Base-by-base conservation (phyloP, 1,284 basidiomycete genomes). In the Puccinia triticina region DNA sequence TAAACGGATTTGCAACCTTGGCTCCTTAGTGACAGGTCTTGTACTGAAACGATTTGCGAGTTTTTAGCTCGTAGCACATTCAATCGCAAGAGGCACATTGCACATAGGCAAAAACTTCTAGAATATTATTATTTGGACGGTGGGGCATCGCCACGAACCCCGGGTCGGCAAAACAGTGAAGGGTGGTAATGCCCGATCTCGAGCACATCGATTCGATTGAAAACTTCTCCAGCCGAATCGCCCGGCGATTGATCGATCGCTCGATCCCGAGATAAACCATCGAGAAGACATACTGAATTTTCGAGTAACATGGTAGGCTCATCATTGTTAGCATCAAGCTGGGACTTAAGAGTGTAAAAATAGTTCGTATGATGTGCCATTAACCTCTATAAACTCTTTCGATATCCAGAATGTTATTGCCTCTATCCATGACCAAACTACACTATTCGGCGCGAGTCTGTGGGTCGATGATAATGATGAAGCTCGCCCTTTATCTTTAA, bases 11-110 rank as follows among this genome's bases (percentile, higher is more conserved):
- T 66, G 43, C 69, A 72, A 26, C 29, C 43, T 72, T 72, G 46
- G 69, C 69, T 72, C 69, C 69, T 72, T 72, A 72, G 8, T 72
- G 29, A 50, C 40, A 69, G 34, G 32, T 34, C 10, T 43, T 43
- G 23, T 37, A 69, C n/a, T n/a, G n/a, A 69, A 46, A 69, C 18
- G 26, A 53, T 72, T 50, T 48, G 23, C 69, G 23, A 21, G 29
- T 72, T 48, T 48, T 72, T 23, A 26, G 29, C 26, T 71, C 37
- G 23, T 16, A n/a, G n/a, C n/a, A n/a, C 46, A 69, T 26, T 46
- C 37, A 64, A 7, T n/a, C 37, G 64, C 64, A 66, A 66, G 64
- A 40, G 37, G 64, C 37, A 40, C 64, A 66, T 40, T 11, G 37
- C 7, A 57, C 21, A 57, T 29, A 26, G 55, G 23, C n/a, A 66